These are phyloP conservation scores for Colletotrichum sp. DNA, from an alignment of 2,329 filamentous ascomycete genomes.

Conservation along the genomic window DNA sequence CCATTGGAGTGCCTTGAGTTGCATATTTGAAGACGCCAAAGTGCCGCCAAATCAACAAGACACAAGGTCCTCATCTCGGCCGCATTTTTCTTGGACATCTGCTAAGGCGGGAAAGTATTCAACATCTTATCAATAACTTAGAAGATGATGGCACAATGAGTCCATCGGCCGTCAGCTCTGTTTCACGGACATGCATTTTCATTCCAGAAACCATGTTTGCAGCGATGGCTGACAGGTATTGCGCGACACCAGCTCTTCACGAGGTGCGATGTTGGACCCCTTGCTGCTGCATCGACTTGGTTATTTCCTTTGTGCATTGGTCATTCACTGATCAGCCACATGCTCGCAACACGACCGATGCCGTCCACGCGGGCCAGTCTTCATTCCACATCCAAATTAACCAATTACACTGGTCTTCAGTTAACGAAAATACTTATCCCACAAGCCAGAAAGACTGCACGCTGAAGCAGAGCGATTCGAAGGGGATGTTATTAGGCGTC, in stretches of 20 bases:
- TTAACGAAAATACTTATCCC: neutral
- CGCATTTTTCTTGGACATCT: no score
- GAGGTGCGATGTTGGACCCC: no score
- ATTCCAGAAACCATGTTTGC: neutral
- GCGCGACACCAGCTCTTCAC: no score
- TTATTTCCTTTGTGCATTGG: no score
- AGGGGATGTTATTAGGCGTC: conserved; percentile 18
- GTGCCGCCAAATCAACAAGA: no score
- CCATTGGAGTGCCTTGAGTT: no score
- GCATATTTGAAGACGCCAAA: no score
- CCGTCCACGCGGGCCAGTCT: neutral
- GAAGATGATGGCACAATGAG: neutral
- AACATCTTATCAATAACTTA: neutral
- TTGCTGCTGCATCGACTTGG: no score
- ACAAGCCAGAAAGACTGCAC: neutral
- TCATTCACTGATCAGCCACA: no score
- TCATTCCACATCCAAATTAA: neutral
- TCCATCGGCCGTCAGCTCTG: neutral
- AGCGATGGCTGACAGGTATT: neutral
- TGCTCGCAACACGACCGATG: no score
- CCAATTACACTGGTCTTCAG: neutral
- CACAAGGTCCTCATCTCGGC: no score
- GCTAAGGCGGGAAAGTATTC: neutral
- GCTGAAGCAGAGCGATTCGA: neutral
- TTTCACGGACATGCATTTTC: neutral